These are phyloP conservation scores for Punica granatum DNA, from an alignment of 345 rosid genomes.

Conservation along the genomic window DNA sequence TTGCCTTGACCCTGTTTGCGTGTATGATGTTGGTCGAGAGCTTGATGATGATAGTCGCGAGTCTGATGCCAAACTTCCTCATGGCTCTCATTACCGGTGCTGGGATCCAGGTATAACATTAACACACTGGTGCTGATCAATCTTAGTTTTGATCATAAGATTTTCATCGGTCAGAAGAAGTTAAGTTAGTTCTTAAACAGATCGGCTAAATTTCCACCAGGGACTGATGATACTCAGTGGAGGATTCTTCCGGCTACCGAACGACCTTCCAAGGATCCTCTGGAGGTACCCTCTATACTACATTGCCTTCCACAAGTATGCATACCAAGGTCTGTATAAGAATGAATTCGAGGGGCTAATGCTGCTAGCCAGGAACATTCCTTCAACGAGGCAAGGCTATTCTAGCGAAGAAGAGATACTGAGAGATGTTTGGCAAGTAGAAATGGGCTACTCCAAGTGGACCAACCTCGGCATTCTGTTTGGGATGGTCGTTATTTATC, in stretches of 20 bases:
- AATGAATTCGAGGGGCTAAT: constrained; percentile 41
- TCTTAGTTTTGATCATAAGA: no score
- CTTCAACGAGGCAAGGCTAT: background rate
- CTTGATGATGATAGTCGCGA: constrained; percentile 51
- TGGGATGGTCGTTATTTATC: constrained; percentile 31
- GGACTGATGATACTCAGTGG: constrained; percentile 40
- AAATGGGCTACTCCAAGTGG: constrained; percentile 48
- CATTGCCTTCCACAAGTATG: constrained; percentile 42
- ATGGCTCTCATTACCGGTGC: constrained; percentile 49
- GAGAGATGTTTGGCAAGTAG: constrained; percentile 31
- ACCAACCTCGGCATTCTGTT: constrained; percentile 34
- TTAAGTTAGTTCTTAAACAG: no score
- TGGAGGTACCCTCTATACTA: constrained; percentile 45
- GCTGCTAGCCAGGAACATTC: constrained; percentile 9
- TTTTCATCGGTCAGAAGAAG: no score
- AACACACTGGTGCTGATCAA: no score
- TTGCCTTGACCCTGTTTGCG: constrained; percentile 17
- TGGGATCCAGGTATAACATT: constrained; percentile 24
- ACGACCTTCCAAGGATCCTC: constrained; percentile 30
- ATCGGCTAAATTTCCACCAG: background rate
- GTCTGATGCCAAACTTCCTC: constrained; percentile 36
- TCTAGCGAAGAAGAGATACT: constrained; percentile 25
- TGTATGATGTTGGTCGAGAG: constrained; percentile 47
- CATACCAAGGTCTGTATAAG: constrained; percentile 40
- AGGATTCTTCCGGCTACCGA: constrained; percentile 43